These are phyloP conservation scores for Ophiostoma pallidulum DNA, from an alignment of 2,329 filamentous ascomycete species.

Conservation along the genomic window DNA sequence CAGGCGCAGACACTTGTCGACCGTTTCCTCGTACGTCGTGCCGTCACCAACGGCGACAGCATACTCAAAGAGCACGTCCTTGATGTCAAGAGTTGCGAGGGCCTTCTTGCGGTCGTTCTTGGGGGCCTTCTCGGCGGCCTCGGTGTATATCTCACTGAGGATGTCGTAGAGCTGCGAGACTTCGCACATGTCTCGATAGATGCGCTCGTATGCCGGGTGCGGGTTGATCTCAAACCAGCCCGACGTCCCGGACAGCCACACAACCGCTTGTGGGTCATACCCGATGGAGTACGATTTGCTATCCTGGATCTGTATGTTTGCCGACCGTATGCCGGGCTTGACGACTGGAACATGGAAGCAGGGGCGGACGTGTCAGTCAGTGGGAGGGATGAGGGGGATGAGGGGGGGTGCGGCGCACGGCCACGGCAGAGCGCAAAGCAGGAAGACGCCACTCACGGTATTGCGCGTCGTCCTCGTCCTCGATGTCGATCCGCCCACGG, in stretches of 20 bases:
- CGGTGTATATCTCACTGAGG: conserved; percentile 46
- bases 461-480: conserved; percentile 31
- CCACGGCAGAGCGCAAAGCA: no score
- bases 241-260: conserved; percentile 56
- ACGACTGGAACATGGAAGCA: conserved; percentile 22
- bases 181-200: conserved; percentile 51
- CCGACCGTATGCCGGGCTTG: conserved; percentile 22
- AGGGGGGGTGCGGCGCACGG: no score
- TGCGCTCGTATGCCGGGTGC: conserved; percentile 43
- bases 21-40: conserved; percentile 39
- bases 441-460: conserved; percentile 27
- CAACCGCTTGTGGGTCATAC: conserved; percentile 41
- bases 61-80: conserved; percentile 35
- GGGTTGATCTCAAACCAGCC: conserved; percentile 63
- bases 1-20: conserved; percentile 37
- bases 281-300: conserved; percentile 45
- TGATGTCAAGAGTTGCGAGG: conserved; percentile 20
- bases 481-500: conserved; percentile 47
- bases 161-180: conserved; percentile 56
- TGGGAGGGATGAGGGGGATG: no score
- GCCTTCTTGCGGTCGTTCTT: conserved; percentile 28
- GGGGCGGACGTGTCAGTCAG: no score
- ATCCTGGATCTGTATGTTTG: conserved; percentile 46
- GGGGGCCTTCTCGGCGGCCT: conserved; percentile 21
- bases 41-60: conserved; percentile 44